A percentile compares a stretch with the other conserved stretches of the same genome.
These are phyloP conservation scores for Boletus rubroflammeus DNA, from an alignment of 768 basidiomycete genomes.

Conservation along the genomic window DNA sequence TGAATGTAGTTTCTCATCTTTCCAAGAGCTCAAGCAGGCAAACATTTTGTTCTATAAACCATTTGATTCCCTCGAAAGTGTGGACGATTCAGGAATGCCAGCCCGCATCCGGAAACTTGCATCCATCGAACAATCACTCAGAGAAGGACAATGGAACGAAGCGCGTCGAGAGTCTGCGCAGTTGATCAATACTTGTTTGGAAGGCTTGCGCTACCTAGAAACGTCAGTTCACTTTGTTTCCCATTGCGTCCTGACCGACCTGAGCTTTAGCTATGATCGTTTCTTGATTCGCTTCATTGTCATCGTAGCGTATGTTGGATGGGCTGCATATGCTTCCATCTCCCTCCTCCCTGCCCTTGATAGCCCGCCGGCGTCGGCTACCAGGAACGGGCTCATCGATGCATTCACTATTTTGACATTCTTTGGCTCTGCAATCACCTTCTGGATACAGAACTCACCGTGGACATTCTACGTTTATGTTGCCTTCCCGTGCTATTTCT, in stretches of 20 bases:
- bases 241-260: background rate
- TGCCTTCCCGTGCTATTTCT: conserved; percentile 74
- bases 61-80: conserved; percentile 46
- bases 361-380: background rate
- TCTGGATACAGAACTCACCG: conserved; percentile 62
- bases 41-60: conserved; percentile 64
- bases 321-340: conserved; percentile 65
- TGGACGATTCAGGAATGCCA: conserved; percentile 23
- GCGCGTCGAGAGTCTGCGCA: conserved; percentile 47
- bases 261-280: conserved; percentile 58
- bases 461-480: conserved; percentile 75
- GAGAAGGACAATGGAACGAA: conserved; percentile 40
- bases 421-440: conserved; percentile 43
- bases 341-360: conserved; percentile 50
- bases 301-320: conserved; percentile 68
- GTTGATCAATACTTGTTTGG: conserved; percentile 51
- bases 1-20: background rate
- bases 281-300: conserved; percentile 68
- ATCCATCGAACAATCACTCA: conserved; percentile 46
- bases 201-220: conserved; percentile 74
- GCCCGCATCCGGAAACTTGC: conserved; percentile 36
- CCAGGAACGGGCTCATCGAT: conserved; percentile 11
- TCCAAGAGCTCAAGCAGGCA: conserved; percentile 55
- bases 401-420: conserved; percentile 29
- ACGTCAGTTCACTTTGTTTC: conserved; percentile 36